These are phyloP conservation scores for Lignosus rhinocerotis DNA, from an alignment of 1,284 basidiomycete genomes.

Conservation along the genomic window DNA sequence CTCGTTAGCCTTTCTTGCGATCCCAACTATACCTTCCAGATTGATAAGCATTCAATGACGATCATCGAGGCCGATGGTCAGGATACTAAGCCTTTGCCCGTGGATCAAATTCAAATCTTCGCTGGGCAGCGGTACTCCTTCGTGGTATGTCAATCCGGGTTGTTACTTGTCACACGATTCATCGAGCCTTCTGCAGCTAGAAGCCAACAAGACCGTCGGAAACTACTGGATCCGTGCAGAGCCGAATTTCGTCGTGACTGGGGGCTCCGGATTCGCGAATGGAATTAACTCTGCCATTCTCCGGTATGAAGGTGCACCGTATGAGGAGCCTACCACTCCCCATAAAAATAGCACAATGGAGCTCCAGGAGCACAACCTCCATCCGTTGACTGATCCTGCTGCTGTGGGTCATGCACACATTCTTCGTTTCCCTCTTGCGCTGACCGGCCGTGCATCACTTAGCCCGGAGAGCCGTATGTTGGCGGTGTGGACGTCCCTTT, in stretches of 20 bases:
- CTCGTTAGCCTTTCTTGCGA: slow-evolving; percentile 52
- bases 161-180: slow-evolving; percentile 18
- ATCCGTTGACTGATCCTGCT: slow-evolving; percentile 8
- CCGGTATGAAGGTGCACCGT: slow-evolving; percentile 36
- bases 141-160: slow-evolving; percentile 25
- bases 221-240: slow-evolving; percentile 45
- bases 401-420: slow-evolving; percentile 7
- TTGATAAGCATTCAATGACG: slow-evolving; percentile 47
- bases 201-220: slow-evolving; percentile 33
- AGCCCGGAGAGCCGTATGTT: slow-evolving; percentile 3
- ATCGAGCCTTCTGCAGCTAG: slow-evolving; percentile 24
- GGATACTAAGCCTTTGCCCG: slow-evolving; percentile 32
- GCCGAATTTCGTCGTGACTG: slow-evolving; percentile 30
- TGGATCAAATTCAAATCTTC: slow-evolving; percentile 36
- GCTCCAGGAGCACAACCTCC: neutral
- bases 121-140: slow-evolving; percentile 41
- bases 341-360: neutral
- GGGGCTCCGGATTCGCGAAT: slow-evolving; percentile 27
- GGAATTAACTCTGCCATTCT: slow-evolving; percentile 36
- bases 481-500: slow-evolving; percentile 33
- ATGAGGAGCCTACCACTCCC: slow-evolving; percentile 43
- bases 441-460: slow-evolving; percentile 29
- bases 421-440: too few species aligned
- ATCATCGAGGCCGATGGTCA: slow-evolving; percentile 38
- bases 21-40: slow-evolving; percentile 36